Conservation (phyloP, 108 stramenopile species). For the Phaeodactylum tricornutum region DNA sequence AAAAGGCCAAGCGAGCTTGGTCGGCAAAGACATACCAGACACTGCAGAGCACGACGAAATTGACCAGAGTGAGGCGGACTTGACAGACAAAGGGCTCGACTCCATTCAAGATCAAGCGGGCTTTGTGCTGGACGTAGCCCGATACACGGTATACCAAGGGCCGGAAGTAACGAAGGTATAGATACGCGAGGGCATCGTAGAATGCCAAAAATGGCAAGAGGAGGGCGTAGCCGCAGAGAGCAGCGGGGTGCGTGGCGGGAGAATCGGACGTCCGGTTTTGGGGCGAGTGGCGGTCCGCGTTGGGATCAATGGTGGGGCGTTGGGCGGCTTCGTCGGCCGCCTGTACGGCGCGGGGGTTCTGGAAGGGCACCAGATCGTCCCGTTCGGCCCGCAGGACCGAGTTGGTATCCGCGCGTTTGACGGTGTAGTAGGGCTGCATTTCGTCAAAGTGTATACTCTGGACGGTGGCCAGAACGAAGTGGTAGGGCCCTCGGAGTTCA, state of each 20-base stretch:
- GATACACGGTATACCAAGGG: neutral
- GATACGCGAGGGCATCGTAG: too few relatives aligned
- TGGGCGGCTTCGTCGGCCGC: constrained; percentile 2
- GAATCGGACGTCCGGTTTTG: neutral
- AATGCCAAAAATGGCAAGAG: too few relatives aligned
- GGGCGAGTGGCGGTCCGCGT: too few relatives aligned
- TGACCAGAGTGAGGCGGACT: constrained; percentile 50
- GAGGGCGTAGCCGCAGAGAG: too few relatives aligned
- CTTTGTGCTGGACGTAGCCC: neutral
- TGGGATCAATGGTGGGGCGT: too few relatives aligned
- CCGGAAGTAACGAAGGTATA: neutral
- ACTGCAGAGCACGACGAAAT: constrained; percentile 46
- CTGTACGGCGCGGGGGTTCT: neutral
- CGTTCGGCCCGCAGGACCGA: constrained; percentile 53
- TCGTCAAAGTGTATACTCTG: constrained; percentile 61
- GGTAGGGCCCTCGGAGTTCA: constrained; percentile 51
- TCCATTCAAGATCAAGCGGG: constrained; percentile 16
- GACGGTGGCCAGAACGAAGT: constrained; percentile 48
- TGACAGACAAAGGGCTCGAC: constrained; percentile 40
- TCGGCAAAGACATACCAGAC: constrained; percentile 41
- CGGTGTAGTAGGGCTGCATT: constrained; percentile 61
- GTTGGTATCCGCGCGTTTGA: constrained; percentile 45
- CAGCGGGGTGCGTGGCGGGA: too few relatives aligned
- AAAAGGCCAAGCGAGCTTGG: constrained; percentile 29
- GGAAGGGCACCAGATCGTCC: constrained; percentile 21